Conservation (phyloP, 768 basidiomycete genomes). For the Tremella fuciformis region DNA sequence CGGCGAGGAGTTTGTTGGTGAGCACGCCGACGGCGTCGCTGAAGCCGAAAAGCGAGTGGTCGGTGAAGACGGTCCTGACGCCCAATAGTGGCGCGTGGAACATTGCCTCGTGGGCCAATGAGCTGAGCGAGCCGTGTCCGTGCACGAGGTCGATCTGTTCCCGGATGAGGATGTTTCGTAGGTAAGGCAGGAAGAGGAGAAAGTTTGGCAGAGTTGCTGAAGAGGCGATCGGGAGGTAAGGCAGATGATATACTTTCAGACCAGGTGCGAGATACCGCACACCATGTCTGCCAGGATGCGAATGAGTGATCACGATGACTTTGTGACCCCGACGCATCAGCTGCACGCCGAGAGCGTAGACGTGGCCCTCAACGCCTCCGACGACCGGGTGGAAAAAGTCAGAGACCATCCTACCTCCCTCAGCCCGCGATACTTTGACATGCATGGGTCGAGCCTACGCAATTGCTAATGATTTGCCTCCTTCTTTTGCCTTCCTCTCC, state of each 20-base stretch:
- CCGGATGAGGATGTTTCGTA: conserved; percentile 79
- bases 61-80: conserved; percentile 88
- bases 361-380: conserved; percentile 95
- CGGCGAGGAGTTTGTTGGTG: conserved; percentile 91
- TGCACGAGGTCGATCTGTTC: conserved; percentile 86
- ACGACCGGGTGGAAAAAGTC: conserved; percentile 95
- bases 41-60: conserved; percentile 94
- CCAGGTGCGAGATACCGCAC: conserved; percentile 72
- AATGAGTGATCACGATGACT: conserved; percentile 92
- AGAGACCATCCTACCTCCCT: conserved; percentile 73
- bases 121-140: conserved; percentile 84
- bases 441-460: conserved; percentile 34
- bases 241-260: conserved; percentile 92
- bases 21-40: conserved; percentile 95
- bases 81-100: conserved; percentile 77
- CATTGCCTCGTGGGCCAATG: conserved; percentile 88
- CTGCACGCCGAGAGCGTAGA: conserved; percentile 83
- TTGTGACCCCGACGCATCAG: conserved; percentile 81
- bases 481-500: conserved; percentile 16
- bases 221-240: conserved; percentile 75
- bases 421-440: conserved; percentile 9
- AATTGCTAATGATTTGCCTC: conserved; percentile 27
- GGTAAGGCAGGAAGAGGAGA: conserved; percentile 84
- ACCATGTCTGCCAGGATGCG: conserved; percentile 79
- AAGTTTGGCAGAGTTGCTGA: conserved; percentile 93